Evolutionary conservation across 2,329 filamentous ascomycete species (phyloP), one percentile per base, ranked within the genome.

Genomic region (Ascochyta lentis): DNA sequence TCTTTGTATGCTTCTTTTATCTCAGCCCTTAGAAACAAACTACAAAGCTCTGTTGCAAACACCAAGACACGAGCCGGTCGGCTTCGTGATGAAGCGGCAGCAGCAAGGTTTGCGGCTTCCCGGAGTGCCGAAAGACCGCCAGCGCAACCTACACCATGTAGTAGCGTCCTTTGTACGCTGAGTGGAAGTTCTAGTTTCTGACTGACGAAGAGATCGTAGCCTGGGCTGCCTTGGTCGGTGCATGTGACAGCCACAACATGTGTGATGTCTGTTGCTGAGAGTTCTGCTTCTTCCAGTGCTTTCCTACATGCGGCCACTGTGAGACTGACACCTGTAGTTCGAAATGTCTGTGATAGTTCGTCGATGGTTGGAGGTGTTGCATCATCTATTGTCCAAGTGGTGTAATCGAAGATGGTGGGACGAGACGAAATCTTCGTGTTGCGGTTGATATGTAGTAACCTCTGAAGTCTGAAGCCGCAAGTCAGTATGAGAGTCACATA

Each of bases 51-150:
- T 53, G 88, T 81, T 3, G 88, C 86, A 29, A 90, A 76, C 3
- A 88, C 86, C 35, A 91, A 72, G 4, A 91, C 79, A 27, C 87
- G 80, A 2, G 88, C 89, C 2, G 84, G 83, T 57, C 80, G 81
- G 2, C 83, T 77, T 45, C 86, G 78, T 57, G 84, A 84, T 13
- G 81, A 81, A 55, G 86, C 83, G 1, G 87, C 87, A 12, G 89
- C 75, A 2, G 87, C 88, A 19, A 91, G 77, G 64, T 89, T 88
- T 1, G 87, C 86, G 0, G 85, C 88, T n/a, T 57, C 51, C 1
- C 71, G 61, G 38, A 70, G 48, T 9, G 70, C 63, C 15, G 74
- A 67, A 4, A 78, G 61, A 1, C 76, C 76, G 15, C 76, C 76
- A 1, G 76, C 76, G 34, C 76, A 78, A 0, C 76, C 76, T 0